A percentile compares a stretch with the other conserved stretches of the same genome.
Evolutionary conservation across 2,329 filamentous ascomycete species (phyloP).

Genomic region (Talaromyces amestolkiae): DNA sequence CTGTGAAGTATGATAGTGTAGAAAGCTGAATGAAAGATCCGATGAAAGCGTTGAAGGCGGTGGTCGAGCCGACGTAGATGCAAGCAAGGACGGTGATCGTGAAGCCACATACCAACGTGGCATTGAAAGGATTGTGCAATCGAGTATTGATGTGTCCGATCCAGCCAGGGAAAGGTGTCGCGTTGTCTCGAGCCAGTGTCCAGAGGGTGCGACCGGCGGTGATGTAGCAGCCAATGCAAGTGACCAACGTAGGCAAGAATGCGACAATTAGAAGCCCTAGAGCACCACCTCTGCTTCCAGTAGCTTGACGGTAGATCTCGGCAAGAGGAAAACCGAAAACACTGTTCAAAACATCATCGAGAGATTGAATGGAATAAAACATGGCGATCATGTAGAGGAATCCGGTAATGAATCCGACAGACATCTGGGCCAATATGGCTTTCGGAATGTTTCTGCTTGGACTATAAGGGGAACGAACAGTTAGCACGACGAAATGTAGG

Average conservation of each 20-base stretch:
- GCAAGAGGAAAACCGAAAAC: conserved; percentile 47
- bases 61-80: conserved; percentile 55
- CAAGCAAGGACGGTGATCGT: conserved; percentile 56
- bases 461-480: conserved; percentile 19
- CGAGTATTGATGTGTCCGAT: conserved; percentile 54
- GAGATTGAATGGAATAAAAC: conserved; percentile 51
- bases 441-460: conserved; percentile 49
- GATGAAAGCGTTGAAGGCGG: conserved; percentile 58
- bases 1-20: conserved; percentile 54
- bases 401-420: conserved; percentile 47
- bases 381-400: conserved; percentile 51
- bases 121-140: conserved; percentile 59
- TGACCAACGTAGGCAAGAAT: conserved; percentile 55
- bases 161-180: conserved; percentile 56
- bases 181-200: conserved; percentile 58
- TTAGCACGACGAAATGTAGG: background rate
- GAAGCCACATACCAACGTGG: conserved; percentile 55
- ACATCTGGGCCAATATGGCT: conserved; percentile 51
- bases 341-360: conserved; percentile 40
- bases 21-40: conserved; percentile 60
- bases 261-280: conserved; percentile 59
- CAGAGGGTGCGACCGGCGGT: conserved; percentile 63
- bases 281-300: conserved; percentile 49
- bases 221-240: conserved; percentile 55
- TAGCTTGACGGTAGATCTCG: conserved; percentile 50